Base-by-base conservation (phyloP, 2,329 filamentous ascomycete genomes). In the Beauveria brongniartii region DNA sequence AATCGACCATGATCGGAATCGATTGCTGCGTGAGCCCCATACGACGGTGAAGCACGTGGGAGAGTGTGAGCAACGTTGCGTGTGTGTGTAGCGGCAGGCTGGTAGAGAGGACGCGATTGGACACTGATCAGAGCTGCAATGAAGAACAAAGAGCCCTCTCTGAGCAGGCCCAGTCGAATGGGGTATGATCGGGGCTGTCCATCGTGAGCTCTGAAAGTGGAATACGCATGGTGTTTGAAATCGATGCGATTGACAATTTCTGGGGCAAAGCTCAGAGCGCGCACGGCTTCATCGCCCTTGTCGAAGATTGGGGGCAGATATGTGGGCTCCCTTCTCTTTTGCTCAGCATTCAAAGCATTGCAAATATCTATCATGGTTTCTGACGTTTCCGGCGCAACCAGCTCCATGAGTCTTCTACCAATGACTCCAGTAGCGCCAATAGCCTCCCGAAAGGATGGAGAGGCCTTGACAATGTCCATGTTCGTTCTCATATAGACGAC, bases 241-340 rank as follows among this genome's bases (percentile, higher is more conserved):
- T 77, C 71, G 60, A 82, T 80, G 50, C 79, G 78, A 18, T 76
- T 74, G 30, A 85, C 66, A 40, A 84, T 82, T 51, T 85, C 82
- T 0, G 74, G 64, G 12, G 73, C 74, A 65, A 87, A 84, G 1
- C 81, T 79, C 16, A 86, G 75, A 1, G 75, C 73, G 61, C 82
- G 79, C 37, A 86, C 80, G 18, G 84, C 77, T 28, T 79, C 75
- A 26, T 83, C 79, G 55, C 83, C 79, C 61, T 79, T 79, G 43
- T 76, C 78, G 63, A 83, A 79, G n/a, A 87, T 87, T 1, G 85
- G 85, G 4, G 85, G 84, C 22, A 87, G 75, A 68, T 87, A 87
- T 51, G 83, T 84, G 20, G 84, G 84, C 34, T 85, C 82, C 60
- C 78, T 82, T 65, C 78, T 75, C 37, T 77, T 73, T 63, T 84